Evolutionary conservation across 2,329 filamentous ascomycete species (phyloP), one percentile per base, ranked within the genome.

Genomic region (Allantophomopsis lycopodina): DNA sequence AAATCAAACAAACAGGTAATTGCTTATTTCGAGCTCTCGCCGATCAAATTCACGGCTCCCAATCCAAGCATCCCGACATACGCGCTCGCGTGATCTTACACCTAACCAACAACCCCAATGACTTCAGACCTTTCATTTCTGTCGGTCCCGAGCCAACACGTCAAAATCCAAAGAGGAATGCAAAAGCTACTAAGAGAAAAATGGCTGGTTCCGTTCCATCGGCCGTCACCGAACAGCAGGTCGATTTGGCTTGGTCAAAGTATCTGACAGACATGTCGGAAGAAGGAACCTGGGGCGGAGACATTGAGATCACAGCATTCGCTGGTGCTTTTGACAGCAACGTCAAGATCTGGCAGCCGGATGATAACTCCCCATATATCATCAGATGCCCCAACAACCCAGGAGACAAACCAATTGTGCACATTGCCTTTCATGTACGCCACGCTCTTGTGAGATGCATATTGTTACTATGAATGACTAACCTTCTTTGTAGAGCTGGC

Each of bases 11-110:
- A 7, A 20, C 48, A 81, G 78, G 76, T 48, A 81, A 81, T 60
- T 82, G 78, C 57, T 68, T 82, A 31, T 82, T 81, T 61, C 74
- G 76, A 56, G 76, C 76, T 44, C 63, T 81, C 32, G 76, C 73
- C 46, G 75, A 81, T 54, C 76, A 83, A 61, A 57, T 82, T 39
- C 79, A 74, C 53, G 77, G 75, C 46, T 59, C 70, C 51, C 70
- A 76, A 50, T 60, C 65, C 43, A 62, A 69, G 45, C 71, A 76
- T 51, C 55, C 60, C 40, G 63, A 71, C 48, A 75, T 83, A 49
- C 76, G 79, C 38, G 60, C 63, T 37, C 60, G 58, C 35, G 66
- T 79, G 38, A 73, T 80, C 46, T 57, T 69, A 42, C 73, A 81
- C 55, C 79, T 83, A 65, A 67, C 68, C 44, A 61, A 63, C 20